A percentile compares a stretch with the other conserved stretches of the same genome.
These are phyloP conservation scores for Pyrenochaeta sp. DNA, from an alignment of 2,329 filamentous ascomycete species.

Conservation along the genomic window DNA sequence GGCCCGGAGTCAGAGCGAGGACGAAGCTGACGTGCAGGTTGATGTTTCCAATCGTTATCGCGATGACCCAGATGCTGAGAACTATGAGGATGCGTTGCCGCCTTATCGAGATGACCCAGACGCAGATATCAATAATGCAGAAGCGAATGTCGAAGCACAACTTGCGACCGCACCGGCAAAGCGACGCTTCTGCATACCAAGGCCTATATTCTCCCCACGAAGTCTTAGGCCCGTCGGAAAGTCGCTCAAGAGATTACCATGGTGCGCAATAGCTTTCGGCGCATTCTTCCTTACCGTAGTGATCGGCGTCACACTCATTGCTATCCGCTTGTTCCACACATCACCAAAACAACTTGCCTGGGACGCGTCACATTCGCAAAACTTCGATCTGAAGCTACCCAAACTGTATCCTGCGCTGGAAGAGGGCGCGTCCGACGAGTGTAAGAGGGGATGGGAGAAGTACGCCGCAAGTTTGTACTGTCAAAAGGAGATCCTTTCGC, in stretches of 20 bases:
- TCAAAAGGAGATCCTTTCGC: constrained; percentile 17
- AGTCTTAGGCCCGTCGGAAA: background rate
- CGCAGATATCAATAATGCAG: constrained; percentile 6
- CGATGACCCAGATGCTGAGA: constrained; percentile 16
- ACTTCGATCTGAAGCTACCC: constrained; percentile 13
- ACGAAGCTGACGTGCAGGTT: background rate
- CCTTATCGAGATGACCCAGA: constrained; percentile 22
- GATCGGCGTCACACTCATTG: background rate
- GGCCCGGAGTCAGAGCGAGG: background rate
- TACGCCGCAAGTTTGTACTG: constrained; percentile 2
- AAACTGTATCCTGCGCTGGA: constrained; percentile 21
- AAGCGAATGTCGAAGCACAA: constrained; percentile 4
- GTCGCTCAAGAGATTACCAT: background rate
- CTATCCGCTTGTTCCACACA: background rate
- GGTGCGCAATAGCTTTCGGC: background rate
- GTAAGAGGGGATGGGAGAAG: constrained; percentile 11
- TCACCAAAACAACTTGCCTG: constrained; percentile 12
- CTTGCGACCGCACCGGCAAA: background rate
- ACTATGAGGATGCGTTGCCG: background rate
- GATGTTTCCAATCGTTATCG: constrained; percentile 2
- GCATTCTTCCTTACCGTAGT: background rate
- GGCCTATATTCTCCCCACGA: constrained; percentile 1
- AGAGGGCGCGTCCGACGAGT: constrained; percentile 7
- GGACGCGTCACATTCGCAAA: constrained; percentile 7
- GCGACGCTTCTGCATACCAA: background rate